These are phyloP conservation scores for Neocatenulostroma microsporum DNA, from an alignment of 2,329 filamentous ascomycete genomes.

Conservation along the genomic window DNA sequence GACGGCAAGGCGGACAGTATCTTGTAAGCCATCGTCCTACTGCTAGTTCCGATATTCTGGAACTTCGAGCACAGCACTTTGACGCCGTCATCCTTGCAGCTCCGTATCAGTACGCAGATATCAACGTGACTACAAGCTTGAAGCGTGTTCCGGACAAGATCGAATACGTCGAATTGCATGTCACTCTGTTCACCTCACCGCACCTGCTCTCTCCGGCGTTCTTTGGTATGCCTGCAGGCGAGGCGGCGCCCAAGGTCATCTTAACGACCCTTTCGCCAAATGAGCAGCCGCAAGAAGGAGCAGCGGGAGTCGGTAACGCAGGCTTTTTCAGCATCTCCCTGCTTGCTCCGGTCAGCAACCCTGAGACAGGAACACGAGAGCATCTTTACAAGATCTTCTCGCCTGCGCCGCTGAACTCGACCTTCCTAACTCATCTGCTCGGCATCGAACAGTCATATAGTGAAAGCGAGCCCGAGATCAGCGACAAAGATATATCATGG, in stretches of 20 bases:
- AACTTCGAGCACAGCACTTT: slow-evolving; percentile 13
- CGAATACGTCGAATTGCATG: slow-evolving; percentile 80
- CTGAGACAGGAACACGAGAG: slow-evolving; percentile 31
- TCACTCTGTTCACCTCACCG: slow-evolving; percentile 79
- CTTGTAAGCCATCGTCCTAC: slow-evolving; percentile 32
- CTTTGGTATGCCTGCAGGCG: slow-evolving; percentile 59
- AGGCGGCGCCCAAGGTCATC: slow-evolving; percentile 61
- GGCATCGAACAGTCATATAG: slow-evolving; percentile 28
- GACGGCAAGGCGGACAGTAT: slow-evolving; percentile 31
- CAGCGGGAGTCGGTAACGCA: slow-evolving; percentile 58
- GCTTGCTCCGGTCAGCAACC: slow-evolving; percentile 55
- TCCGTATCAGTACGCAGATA: slow-evolving; percentile 72
- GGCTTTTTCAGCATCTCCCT: slow-evolving; percentile 83
- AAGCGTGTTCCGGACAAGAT: slow-evolving; percentile 60
- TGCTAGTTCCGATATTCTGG: too few relatives aligned
- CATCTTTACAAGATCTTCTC: slow-evolving; percentile 64
- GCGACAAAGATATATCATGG: slow-evolving; percentile 57
- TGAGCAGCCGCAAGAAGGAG: slow-evolving; percentile 43
- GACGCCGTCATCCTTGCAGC: slow-evolving; percentile 68
- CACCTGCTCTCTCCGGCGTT: slow-evolving; percentile 61
- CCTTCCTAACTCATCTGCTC: slow-evolving; percentile 45
- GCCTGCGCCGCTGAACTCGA: slow-evolving; percentile 39
- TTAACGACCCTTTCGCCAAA: slow-evolving; percentile 69
- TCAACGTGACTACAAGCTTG: slow-evolving; percentile 44
- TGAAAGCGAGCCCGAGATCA: slow-evolving; percentile 25